phyloP scores from a whole-genome alignment of 371 early-diverging fungal species.

The Batkoa obscura region DNA sequence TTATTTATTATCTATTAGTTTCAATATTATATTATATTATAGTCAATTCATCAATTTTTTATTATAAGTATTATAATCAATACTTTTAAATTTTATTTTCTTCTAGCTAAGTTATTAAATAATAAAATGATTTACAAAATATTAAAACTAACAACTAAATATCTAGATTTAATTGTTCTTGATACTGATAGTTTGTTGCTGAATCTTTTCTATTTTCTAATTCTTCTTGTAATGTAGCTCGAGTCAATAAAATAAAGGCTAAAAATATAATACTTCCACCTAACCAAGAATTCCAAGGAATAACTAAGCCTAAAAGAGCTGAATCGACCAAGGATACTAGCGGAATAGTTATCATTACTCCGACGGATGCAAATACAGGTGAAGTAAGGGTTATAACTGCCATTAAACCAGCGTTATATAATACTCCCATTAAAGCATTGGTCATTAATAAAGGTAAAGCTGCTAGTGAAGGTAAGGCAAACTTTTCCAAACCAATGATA shows the following conservation, averaged over 20 bases:
- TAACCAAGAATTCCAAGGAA: slow-evolving; percentile 8
- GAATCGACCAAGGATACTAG: slow-evolving; percentile 39
- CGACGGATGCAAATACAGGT: slow-evolving; percentile 66
- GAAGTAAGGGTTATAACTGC: slow-evolving; percentile 51
- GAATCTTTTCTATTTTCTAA: too few relatives aligned
- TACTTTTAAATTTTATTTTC: too few relatives aligned
- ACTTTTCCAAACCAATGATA: slow-evolving; percentile 32
- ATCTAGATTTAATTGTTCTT: too few relatives aligned
- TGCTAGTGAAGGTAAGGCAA: slow-evolving; percentile 31
- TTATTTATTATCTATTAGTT: too few relatives aligned
- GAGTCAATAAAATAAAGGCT: not conserved
- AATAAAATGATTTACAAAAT: too few relatives aligned
- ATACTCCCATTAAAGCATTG: slow-evolving; percentile 46
- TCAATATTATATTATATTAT: too few relatives aligned
- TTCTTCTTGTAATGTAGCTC: slow-evolving; percentile 6
- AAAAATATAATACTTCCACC: not conserved
- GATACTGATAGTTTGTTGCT: too few relatives aligned
- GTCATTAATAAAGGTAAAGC: slow-evolving; percentile 31
- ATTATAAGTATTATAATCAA: too few relatives aligned
- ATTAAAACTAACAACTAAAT: too few relatives aligned
- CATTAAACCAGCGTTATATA: slow-evolving; percentile 62
- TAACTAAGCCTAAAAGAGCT: slow-evolving; percentile 2
- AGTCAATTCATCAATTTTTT: too few relatives aligned
- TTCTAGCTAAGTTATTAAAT: too few relatives aligned
- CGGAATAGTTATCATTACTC: slow-evolving; percentile 65